Percentiles rank a stretch among this genome's conserved stretches.
Conservation (phyloP, 139 green algal genomes). For the Pycnococcus provasolii region DNA sequence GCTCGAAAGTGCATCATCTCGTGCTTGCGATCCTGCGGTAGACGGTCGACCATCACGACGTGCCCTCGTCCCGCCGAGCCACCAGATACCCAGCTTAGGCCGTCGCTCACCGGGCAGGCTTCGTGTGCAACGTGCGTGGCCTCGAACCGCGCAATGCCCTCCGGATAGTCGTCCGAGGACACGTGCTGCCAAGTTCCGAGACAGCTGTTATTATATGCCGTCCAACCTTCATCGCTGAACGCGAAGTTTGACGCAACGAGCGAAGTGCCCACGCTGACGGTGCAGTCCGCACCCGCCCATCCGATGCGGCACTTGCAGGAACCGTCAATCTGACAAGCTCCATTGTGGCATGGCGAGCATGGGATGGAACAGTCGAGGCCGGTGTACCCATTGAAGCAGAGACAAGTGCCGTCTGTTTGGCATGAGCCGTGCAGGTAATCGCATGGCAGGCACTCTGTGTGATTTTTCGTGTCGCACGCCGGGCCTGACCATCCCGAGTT, state of each 20-base stretch:
- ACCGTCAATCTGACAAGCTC: constrained; percentile 2
- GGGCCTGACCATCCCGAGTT: constrained; percentile 5
- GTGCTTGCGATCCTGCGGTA: neutral
- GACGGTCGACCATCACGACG: constrained; percentile 7
- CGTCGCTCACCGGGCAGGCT: neutral
- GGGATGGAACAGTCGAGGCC: constrained; percentile 1
- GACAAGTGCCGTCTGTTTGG: constrained; percentile 7
- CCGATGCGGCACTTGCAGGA: constrained; percentile 2
- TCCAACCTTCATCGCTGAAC: constrained; percentile 6
- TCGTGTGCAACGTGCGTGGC: neutral
- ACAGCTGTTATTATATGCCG: constrained; percentile 16
- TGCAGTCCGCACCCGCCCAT: constrained; percentile 16
- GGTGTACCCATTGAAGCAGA: constrained; percentile 2
- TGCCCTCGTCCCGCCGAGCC: constrained; percentile 1
- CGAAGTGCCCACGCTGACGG: neutral
- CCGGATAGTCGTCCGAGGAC: neutral
- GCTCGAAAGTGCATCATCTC: constrained; percentile 17
- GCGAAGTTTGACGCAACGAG: constrained; percentile 12
- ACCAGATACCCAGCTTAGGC: constrained; percentile 3
- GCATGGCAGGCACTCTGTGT: constrained; percentile 12
- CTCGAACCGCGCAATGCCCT: neutral
- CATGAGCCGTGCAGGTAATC: constrained; percentile 10
- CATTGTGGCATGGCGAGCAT: neutral
- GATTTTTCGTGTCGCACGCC: neutral
- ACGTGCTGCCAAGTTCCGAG: neutral